These are phyloP conservation scores for Suhomyces yuchorum DNA, from an alignment of 1,139 yeast species.

Conservation along the genomic window DNA sequence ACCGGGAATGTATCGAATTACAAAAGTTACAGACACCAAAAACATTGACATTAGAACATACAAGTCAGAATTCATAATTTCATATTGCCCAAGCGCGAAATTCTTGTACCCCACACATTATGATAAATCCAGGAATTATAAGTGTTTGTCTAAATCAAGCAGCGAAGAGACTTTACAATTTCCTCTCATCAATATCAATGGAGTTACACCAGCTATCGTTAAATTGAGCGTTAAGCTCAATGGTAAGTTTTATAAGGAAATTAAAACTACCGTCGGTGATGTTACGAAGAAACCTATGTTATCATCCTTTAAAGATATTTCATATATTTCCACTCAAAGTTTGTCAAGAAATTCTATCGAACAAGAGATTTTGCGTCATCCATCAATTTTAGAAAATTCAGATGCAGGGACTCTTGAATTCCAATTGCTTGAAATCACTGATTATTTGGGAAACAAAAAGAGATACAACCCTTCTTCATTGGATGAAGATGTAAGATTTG, in stretches of 20 bases:
- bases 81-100: conserved; percentile 75
- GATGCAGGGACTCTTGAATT: conserved; percentile 65
- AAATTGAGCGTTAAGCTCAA: conserved; percentile 60
- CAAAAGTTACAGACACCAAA: conserved; percentile 65
- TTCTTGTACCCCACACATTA: conserved; percentile 40
- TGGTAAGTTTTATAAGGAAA: conserved; percentile 37
- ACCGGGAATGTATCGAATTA: conserved; percentile 76
- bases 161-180: conserved; percentile 52
- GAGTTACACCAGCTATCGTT: conserved; percentile 75
- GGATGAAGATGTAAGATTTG: conserved; percentile 51
- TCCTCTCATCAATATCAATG: conserved; percentile 57
- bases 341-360: conserved; percentile 39
- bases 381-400: conserved; percentile 26
- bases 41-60: conserved; percentile 64
- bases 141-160: conserved; percentile 52
- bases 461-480: conserved; percentile 53
- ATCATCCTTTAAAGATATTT: conserved; percentile 18
- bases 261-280: conserved; percentile 28
- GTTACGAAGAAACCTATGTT: conserved; percentile 1
- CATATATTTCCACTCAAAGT: conserved; percentile 28
- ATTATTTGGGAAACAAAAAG: conserved; percentile 72
- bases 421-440: conserved; percentile 65
- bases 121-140: conserved; percentile 35
- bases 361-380: conserved; percentile 34
- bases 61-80: conserved; percentile 65